Evolutionary conservation across 2,329 filamentous ascomycete species (phyloP).

Genomic region (Aschersonia sp.): DNA sequence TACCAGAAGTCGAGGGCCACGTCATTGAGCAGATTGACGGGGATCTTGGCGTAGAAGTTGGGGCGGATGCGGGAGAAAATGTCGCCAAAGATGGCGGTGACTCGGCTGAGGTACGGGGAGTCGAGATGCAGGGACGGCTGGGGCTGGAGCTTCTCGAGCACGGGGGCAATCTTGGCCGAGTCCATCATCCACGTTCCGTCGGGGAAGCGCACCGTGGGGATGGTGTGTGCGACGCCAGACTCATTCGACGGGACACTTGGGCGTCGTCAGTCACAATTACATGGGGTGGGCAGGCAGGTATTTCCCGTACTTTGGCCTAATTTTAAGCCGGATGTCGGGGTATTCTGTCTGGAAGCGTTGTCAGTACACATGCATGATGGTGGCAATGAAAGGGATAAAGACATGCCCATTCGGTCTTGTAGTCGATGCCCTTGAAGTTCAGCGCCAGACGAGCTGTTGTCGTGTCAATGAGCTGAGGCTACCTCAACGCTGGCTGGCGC

Average conservation of each 20-base stretch:
- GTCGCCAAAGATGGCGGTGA: constrained; percentile 24
- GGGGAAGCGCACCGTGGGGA: constrained; percentile 39
- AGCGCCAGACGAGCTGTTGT: constrained; percentile 44
- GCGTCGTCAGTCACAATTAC: too few relatives aligned
- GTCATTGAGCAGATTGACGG: constrained; percentile 33
- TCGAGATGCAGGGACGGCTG: constrained; percentile 43
- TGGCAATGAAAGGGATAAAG: not conserved
- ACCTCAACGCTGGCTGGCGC: too few relatives aligned
- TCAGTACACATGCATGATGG: constrained; percentile 48
- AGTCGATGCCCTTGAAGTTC: constrained; percentile 50
- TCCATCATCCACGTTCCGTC: constrained; percentile 50
- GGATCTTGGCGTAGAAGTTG: constrained; percentile 32
- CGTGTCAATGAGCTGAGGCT: not conserved
- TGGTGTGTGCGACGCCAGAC: constrained; percentile 1
- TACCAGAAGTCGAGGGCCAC: constrained; percentile 40
- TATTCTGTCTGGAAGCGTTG: constrained; percentile 1
- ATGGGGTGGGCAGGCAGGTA: not conserved
- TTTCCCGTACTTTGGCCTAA: constrained; percentile 35
- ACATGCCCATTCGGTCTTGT: constrained; percentile 49
- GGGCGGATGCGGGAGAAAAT: constrained; percentile 19
- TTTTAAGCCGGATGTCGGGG: constrained; percentile 29
- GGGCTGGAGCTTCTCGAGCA: constrained; percentile 45
- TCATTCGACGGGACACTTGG: constrained; percentile 5
- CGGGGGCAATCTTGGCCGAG: constrained; percentile 41
- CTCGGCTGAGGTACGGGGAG: constrained; percentile 28